Evolutionary conservation across 139 green algal species (phyloP).

Genomic region (Trebouxia sp.): DNA sequence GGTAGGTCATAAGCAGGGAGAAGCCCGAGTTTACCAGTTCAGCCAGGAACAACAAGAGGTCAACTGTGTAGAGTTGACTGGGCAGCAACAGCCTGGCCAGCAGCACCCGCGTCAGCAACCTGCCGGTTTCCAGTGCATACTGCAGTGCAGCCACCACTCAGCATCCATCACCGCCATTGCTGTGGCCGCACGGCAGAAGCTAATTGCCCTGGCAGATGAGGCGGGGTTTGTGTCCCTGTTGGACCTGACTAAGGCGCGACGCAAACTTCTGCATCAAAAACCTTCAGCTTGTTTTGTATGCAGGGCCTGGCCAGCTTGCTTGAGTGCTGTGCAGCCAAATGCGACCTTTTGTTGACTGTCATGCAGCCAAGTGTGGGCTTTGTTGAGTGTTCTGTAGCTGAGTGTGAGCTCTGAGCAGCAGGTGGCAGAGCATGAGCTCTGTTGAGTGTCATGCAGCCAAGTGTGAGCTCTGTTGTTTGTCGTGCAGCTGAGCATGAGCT

Average conservation of each 20-base stretch:
- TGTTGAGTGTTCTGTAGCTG: no score
- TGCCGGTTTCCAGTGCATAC: slow-evolving; percentile 54
- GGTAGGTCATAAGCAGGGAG: slow-evolving; percentile 47
- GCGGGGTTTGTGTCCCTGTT: slow-evolving; percentile 36
- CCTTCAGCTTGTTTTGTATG: no score
- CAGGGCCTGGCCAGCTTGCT: not conserved
- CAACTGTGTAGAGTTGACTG: slow-evolving; percentile 36
- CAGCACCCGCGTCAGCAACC: slow-evolving; percentile 31
- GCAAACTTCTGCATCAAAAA: no score
- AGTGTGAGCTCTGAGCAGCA: no score
- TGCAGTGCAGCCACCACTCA: slow-evolving; percentile 32
- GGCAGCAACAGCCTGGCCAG: not conserved
- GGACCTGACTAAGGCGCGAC: slow-evolving; percentile 37
- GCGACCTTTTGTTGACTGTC: no score
- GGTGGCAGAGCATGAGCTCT: no score
- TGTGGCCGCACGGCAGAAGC: slow-evolving; percentile 32
- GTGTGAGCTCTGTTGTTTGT: no score
- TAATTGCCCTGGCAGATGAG: slow-evolving; percentile 47
- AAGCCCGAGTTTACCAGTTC: slow-evolving; percentile 58
- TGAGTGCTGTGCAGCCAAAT: not conserved
- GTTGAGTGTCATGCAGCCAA: no score
- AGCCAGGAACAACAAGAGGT: slow-evolving; percentile 33
- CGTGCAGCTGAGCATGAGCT: no score
- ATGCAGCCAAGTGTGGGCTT: no score
- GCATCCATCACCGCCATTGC: slow-evolving; percentile 35